Base-by-base conservation (phyloP, 352 stramenopile species). In the Albugo candida region DNA sequence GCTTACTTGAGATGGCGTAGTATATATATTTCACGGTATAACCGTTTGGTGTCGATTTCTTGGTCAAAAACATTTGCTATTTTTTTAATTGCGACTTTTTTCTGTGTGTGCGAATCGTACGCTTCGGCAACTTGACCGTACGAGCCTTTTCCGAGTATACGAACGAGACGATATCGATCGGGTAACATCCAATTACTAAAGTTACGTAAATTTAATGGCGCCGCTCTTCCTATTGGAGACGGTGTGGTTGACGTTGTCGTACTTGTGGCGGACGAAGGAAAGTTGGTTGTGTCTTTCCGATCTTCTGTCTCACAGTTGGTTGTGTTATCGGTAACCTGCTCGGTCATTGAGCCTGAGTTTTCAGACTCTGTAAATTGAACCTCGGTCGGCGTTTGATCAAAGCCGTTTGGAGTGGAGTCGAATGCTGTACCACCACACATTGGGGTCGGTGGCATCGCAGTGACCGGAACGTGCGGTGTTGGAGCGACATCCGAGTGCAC, bases 361-460 rank as follows among this genome's bases (percentile, higher is more conserved):
- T 31, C 24, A 10, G 24, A 8, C 24, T 31, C 24, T 31, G 24
- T 8, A 8, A 31, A 31, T 8, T 31, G 3, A 31, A 31, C 24
- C 40, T 70, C 59, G 11, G 64, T 70, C 16, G 64, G 64, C 5
- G 71, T 84, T 36, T 62, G 76, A 4, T 79, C 60, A 45, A 84
- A 84, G 36, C 69, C 70, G 24, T 83, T 70, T 19, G 70, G 65
- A 18, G 68, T 77, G 45, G 70, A 64, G 39, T 65, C 52, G 41
- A 82, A 84, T 5, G 39, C 54, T 36, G 68, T 71, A 35, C 68
- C 67, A 40, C 70, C 71, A 38, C 85, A 86, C 16, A 76, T 75
- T 0, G 78, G 78, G 11, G 78, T 92, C n/a, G 78, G 75, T 8
- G 78, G 78, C 70, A 92, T 92, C 27, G 75, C 76, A 0, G 63